Percentiles rank a stretch among this genome's conserved stretches.
Evolutionary conservation across 2,329 filamentous ascomycete species (phyloP).

Genomic region (Pseudocercospora cruenta): DNA sequence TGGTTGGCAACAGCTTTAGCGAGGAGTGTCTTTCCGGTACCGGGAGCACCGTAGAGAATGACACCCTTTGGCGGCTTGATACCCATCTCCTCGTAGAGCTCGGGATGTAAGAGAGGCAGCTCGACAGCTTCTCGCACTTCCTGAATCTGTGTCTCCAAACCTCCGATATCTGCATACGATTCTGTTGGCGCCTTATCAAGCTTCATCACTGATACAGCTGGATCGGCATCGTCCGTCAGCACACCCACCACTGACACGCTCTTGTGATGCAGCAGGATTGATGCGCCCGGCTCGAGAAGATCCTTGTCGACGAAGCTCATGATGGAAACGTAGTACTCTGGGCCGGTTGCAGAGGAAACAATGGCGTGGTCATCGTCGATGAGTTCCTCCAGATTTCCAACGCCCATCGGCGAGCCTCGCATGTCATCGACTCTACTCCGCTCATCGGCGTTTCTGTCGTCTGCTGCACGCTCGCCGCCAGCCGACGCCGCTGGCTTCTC

Average conservation of each 20-base stretch:
- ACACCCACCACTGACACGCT: constrained; percentile 97
- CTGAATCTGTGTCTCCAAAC: constrained; percentile 91
- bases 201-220: constrained; percentile 97
- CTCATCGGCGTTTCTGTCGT: constrained; percentile 92
- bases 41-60: constrained; percentile 95
- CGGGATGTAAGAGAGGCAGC: constrained; percentile 88
- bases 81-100: constrained; percentile 99
- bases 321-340: constrained; percentile 99
- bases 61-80: constrained; percentile 99
- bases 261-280: constrained; percentile 95
- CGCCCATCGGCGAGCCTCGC: constrained; percentile 75
- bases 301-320: constrained; percentile 99
- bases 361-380: constrained; percentile 44
- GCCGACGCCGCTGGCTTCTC: constrained; percentile 61
- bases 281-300: constrained; percentile 91
- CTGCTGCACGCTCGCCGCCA: constrained; percentile 71
- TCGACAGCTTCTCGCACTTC: constrained; percentile 98
- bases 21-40: constrained; percentile 93
- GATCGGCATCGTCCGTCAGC: constrained; percentile 92
- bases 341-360: constrained; percentile 93
- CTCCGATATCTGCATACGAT: constrained; percentile 97
- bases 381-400: neutral
- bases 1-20: constrained; percentile 98
- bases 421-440: constrained; percentile 95
- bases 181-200: constrained; percentile 98